phyloP scores from a whole-genome alignment of 768 basidiomycete species.

The Tricholoma furcatifolium region DNA sequence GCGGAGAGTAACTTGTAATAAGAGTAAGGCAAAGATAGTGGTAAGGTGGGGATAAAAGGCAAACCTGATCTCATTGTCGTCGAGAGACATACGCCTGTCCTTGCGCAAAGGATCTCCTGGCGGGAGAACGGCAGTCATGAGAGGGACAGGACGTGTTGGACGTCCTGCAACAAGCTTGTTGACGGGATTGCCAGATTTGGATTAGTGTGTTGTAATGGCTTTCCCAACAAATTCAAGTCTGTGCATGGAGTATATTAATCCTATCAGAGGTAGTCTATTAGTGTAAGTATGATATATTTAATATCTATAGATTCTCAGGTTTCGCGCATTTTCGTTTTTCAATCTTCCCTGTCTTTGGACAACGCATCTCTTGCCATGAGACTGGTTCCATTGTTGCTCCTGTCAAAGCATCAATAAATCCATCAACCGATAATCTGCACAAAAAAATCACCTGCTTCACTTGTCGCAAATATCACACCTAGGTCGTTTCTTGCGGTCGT shows the following conservation, averaged over 20 bases:
- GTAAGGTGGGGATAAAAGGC: constrained; percentile 13
- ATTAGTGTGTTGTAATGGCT: constrained; percentile 5
- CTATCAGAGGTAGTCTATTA: too few species aligned
- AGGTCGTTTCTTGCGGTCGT: constrained; percentile 89
- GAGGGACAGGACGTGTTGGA: constrained; percentile 9
- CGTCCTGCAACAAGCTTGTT: constrained; percentile 4
- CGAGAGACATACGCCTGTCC: constrained; percentile 60
- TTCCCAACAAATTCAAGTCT: constrained; percentile 3
- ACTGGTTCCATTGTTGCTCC: constrained; percentile 83
- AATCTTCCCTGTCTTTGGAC: constrained; percentile 73
- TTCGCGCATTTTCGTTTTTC: constrained; percentile 89
- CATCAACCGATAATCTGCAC: neutral
- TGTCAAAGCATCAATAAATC: constrained; percentile 23
- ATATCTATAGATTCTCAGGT: constrained; percentile 58
- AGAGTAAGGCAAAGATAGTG: constrained; percentile 17
- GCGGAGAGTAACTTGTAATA: constrained; percentile 45
- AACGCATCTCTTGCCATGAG: constrained; percentile 91
- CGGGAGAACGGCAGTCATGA: constrained; percentile 67
- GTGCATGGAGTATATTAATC: too few species aligned
- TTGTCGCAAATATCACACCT: constrained; percentile 88
- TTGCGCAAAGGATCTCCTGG: constrained; percentile 56
- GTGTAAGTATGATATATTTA: neutral
- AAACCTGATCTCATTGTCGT: constrained; percentile 67
- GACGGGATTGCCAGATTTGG: constrained; percentile 16
- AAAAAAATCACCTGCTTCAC: constrained; percentile 66